Evolutionary conservation across 192 early-diverging fungal species (phyloP), one percentile per base, ranked within the genome.

Genomic region (Coemansia sp.): DNA sequence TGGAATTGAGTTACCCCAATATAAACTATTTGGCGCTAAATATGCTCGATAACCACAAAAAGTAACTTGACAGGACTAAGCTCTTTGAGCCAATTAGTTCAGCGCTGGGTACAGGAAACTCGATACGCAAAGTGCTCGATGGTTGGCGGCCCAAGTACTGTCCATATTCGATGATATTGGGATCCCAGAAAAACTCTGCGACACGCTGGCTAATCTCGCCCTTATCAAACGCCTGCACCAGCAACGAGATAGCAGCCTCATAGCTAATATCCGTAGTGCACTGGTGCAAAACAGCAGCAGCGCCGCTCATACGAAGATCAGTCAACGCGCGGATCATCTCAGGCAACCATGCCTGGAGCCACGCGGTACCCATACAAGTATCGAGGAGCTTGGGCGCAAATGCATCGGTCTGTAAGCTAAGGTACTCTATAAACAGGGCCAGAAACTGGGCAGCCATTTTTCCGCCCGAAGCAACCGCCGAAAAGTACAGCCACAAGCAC

Each of bases 121-220:
- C 60, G 23, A 71, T 37, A 12, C 23, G 17, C 14, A 46, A 37
- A 15, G 55, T 2, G 10, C 55, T 41, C 31, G 32, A 59, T 4
- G 37, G 58, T 21, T 53, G 62, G 11, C 67, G 51, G 48, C 62
- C 69, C 60, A 82, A 29, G 29, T 76, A 74, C 68, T 76, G 68
- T 3, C 66, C 74, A 51, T 76, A 82, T 74, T 82, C 79, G 39
- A 76, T 68, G 10, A 82, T 72, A 29, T 73, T 70, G 1, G 74
- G 37, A 50, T 82, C 79, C 79, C 79, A 82, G 51, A 82, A 70
- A 39, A 74, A 76, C 39, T n/a, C 62, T 2, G 74, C 71, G 1
- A 76, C 61, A 8, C 59, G 50, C 39, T 64, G 53, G 36, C 70
- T 62, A 21, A 74, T 72, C 37, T 73, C 73, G 25, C 42, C 48